A percentile compares a stretch with the other conserved stretches of the same genome.
Conservation (phyloP, 805 yeast species). For the Metschnikowia cubensis region DNA sequence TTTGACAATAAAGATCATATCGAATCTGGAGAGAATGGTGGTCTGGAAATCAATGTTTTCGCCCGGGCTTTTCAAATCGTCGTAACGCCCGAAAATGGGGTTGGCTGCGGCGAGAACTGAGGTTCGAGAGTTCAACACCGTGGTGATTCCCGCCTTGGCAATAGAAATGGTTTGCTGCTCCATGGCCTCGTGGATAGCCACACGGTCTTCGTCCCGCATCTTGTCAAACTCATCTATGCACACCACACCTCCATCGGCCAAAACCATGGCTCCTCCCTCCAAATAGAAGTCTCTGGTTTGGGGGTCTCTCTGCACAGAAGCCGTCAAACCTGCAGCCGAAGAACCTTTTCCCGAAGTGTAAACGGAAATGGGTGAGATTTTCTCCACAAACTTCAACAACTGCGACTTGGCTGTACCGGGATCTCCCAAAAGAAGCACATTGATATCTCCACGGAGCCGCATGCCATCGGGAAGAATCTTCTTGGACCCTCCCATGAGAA, state of each 20-base stretch:
- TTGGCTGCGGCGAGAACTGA: constrained; percentile 97
- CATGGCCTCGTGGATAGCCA: constrained; percentile 99
- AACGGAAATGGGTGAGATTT: constrained; percentile 89
- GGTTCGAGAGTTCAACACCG: constrained; percentile 92
- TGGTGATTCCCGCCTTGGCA: constrained; percentile 98
- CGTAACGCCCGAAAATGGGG: constrained; percentile 95
- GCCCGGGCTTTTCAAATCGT: constrained; percentile 93
- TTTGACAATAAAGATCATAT: constrained; percentile 95
- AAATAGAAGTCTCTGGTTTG: constrained; percentile 85
- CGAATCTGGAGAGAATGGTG: constrained; percentile 94
- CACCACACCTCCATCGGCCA: constrained; percentile 98
- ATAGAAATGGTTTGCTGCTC: constrained; percentile 98
- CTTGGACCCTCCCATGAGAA: constrained; percentile 91
- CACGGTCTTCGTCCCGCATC: constrained; percentile 98
- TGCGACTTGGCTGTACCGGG: constrained; percentile 99
- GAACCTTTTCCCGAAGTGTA: constrained; percentile 99
- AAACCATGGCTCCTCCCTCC: constrained; percentile 99
- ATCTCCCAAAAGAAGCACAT: constrained; percentile 89
- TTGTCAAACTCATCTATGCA: constrained; percentile 99
- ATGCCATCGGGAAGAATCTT: constrained; percentile 92
- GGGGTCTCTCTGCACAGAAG: constrained; percentile 91
- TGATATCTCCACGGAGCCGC: constrained; percentile 95
- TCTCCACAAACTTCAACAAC: constrained; percentile 89
- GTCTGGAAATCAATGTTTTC: constrained; percentile 98
- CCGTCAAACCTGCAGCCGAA: constrained; percentile 98